Conservation (phyloP, 805 yeast species). For the Schwanniomyces sp. region DNA sequence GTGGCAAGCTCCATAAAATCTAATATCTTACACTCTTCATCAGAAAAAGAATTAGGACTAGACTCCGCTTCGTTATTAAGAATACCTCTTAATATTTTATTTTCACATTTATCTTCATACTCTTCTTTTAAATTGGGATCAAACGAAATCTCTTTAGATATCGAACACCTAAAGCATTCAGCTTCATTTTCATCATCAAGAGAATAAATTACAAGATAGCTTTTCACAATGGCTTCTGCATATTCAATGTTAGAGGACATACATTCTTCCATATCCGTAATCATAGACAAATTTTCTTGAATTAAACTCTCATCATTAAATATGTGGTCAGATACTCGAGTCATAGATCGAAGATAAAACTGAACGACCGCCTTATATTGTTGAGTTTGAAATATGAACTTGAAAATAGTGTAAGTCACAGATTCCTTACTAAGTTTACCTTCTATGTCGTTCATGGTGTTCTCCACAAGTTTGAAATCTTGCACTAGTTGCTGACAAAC, state of each 20-base stretch:
- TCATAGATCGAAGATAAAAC: background rate
- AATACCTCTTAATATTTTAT: constrained; percentile 12
- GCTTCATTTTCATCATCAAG: background rate
- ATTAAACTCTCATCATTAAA: background rate
- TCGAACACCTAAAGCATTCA: background rate
- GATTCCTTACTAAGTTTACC: background rate
- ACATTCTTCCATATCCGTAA: background rate
- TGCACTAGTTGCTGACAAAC: background rate
- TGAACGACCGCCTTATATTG: background rate
- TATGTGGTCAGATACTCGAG: background rate
- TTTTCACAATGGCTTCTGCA: background rate
- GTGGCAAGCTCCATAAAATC: constrained; percentile 15
- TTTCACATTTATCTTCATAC: constrained; percentile 13
- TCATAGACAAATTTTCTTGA: background rate
- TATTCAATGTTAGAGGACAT: background rate
- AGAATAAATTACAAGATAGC: background rate
- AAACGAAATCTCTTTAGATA: background rate
- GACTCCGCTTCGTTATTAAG: constrained; percentile 10
- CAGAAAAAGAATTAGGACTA: constrained; percentile 13
- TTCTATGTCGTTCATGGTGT: background rate
- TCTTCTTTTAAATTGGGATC: constrained; percentile 9
- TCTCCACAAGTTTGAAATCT: background rate
- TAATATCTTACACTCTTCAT: constrained; percentile 12
- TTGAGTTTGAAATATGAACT: background rate
- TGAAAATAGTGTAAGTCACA: background rate